Percentiles rank a stretch among this genome's conserved stretches.
Evolutionary conservation across 1,284 basidiomycete species (phyloP).

Genomic region (Apiotrichum akiyoshidainum): DNA sequence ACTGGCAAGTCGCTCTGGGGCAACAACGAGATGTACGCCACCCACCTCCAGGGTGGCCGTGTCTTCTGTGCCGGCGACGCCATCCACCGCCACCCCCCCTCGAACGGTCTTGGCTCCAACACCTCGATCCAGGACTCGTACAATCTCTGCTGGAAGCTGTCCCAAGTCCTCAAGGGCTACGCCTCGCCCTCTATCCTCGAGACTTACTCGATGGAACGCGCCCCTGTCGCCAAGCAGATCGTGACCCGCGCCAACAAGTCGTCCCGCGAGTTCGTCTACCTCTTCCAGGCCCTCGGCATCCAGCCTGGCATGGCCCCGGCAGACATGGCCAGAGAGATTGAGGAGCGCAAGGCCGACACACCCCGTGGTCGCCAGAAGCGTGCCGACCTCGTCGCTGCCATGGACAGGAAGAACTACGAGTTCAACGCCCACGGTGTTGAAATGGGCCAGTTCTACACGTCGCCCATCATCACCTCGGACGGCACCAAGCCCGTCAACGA

Average conservation of each 20-base stretch:
- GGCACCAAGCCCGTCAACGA: conserved; percentile 11
- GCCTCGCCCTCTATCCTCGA: conserved; percentile 17
- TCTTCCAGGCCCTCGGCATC: conserved; percentile 20
- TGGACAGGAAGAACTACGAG: conserved; percentile 21
- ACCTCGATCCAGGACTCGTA: conserved; percentile 22
- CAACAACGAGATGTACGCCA: conserved; percentile 20
- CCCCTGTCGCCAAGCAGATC: conserved; percentile 20
- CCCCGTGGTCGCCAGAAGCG: conserved; percentile 13
- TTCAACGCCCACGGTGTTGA: conserved; percentile 22
- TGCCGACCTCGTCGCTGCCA: conserved; percentile 15
- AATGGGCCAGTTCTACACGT: conserved; percentile 21
- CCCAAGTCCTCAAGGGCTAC: conserved; percentile 9
- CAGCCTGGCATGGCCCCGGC: conserved; percentile 15
- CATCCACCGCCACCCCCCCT: conserved; percentile 21
- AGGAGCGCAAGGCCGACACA: conserved; percentile 20
- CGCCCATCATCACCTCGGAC: conserved; percentile 7
- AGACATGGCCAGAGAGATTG: conserved; percentile 20
- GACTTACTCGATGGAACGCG: conserved; percentile 13
- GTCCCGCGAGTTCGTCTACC: conserved; percentile 17
- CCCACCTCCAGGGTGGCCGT: conserved; percentile 14
- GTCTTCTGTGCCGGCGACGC: conserved; percentile 21
- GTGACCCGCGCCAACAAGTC: conserved; percentile 22
- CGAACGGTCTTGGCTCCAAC: conserved; percentile 19
- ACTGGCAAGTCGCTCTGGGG: conserved; percentile 21
- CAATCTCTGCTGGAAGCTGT: conserved; percentile 21